Base-by-base conservation (phyloP, 768 basidiomycete genomes). In the Leccinum olivaceopallidum region DNA sequence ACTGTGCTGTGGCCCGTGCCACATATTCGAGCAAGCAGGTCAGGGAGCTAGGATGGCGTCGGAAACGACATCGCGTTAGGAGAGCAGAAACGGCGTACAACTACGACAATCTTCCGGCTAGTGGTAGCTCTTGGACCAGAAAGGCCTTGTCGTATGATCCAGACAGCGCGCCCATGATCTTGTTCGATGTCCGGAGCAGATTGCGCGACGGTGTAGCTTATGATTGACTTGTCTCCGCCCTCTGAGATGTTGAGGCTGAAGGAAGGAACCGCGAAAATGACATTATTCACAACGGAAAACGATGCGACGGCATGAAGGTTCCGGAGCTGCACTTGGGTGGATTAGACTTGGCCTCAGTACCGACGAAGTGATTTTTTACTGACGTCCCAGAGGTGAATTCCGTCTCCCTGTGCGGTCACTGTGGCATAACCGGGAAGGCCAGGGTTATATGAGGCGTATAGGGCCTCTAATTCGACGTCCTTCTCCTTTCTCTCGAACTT, bases 371-470 rank as follows among this genome's bases (percentile, higher is more conserved):
- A 52, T 37, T 56, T 51, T 47, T 57, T 37, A 78, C 81, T 66
- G 68, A 92, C 90, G 71, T 92, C 87, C 60, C 89, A 72, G 50
- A 93, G 70, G 73, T 92, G 89, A 42, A 92, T 76, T 32, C 91
- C 91, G 58, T 93, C 89, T 63, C 81, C 82, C 61, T 91, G 89
- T 13, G 80, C 86, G 14, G 88, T 81, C 57, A 90, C 79, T 1
- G 88, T 88, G 47, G 82, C 86, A 77, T 81, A 81, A 28, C 85
- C 83, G 42, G 88, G 85, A 48, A 73, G 71, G 37, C 58, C 56
- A 22, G 55, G 37, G 49, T 65, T 65, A 55, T 68, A 39, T 13
- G 64, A 56, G n/a, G 62, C 54, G 53, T 60, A 74, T 48, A 71
- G 9, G 0, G 69, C 62, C n/a, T 67, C 58, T 26, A 26, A 7